These are phyloP conservation scores for Chaetomium cochliodes DNA, from an alignment of 495 filamentous ascomycete genomes.

Conservation along the genomic window DNA sequence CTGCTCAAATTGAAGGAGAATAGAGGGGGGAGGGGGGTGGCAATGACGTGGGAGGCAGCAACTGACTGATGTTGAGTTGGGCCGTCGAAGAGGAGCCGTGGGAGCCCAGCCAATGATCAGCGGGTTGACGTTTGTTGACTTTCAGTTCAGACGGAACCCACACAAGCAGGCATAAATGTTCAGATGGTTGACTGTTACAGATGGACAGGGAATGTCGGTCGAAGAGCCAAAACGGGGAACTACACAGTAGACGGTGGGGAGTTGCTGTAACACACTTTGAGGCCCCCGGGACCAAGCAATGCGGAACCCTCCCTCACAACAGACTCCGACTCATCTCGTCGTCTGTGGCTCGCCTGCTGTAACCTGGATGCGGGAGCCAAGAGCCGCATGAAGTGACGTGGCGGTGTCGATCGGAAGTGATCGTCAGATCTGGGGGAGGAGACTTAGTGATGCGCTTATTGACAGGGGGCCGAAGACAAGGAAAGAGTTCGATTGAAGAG, in stretches of 20 bases:
- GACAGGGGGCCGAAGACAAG: constrained; percentile 6
- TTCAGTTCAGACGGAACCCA: not conserved
- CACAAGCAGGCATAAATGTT: not conserved
- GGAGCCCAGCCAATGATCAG: not conserved
- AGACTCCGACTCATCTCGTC: no score
- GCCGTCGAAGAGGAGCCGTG: no score
- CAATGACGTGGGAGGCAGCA: not conserved
- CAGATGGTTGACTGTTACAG: constrained; percentile 7
- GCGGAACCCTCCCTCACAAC: not conserved
- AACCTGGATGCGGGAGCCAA: constrained; percentile 1
- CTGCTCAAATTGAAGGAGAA: not conserved
- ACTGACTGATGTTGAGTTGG: not conserved
- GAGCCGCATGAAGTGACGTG: constrained; percentile 14
- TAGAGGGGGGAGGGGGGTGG: no score
- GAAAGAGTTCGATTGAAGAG: not conserved
- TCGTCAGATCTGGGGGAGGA: constrained; percentile 13
- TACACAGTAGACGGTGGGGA: not conserved
- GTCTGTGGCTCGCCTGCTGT: not conserved
- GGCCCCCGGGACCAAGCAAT: not conserved
- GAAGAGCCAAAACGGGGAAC: not conserved
- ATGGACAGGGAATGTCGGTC: constrained; percentile 1
- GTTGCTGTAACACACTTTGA: not conserved
- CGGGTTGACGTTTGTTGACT: not conserved
- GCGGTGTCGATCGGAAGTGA: not conserved
- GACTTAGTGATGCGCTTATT: not conserved